Base-by-base conservation (phyloP, 805 yeast species). In the Ogataea haglerorum region DNA sequence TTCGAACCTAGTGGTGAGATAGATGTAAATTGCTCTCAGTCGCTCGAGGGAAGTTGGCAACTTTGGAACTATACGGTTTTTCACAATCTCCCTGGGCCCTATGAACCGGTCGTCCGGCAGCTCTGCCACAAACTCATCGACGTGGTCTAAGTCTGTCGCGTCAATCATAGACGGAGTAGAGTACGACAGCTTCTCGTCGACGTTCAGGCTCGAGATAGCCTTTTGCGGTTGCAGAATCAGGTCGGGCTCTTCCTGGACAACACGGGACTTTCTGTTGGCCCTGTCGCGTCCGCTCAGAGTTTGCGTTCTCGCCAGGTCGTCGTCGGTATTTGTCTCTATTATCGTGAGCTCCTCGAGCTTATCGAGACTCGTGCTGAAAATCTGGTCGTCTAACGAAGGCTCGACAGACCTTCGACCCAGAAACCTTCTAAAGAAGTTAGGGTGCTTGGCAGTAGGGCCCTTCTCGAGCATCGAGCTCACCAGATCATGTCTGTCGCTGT, bases 251-350 rank as follows among this genome's bases (percentile, higher is more conserved):
- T 74, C 75, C 54, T 76, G 70, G 30, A 82, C 60, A 14, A 74
- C 80, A 40, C 87, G 69, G 58, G 75, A 76, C 39, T 85, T 80
- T 49, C 98, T 73, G 12, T 72, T 67, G 38, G 80, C 82, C 44
- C 84, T 79, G 46, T 90, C 96, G 40, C 72, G 73, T 5, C 77
- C 66, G 2, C 84, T 75, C 17, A 87, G 63, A 0, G 95, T 75
- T 47, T 79, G 80, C 41, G 89, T 79, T 52, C 97, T 72, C 57
- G 83, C 77, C 38, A 89, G 61, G 49, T 81, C 90, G 34, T 30
- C 29, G 18, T 18, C 28, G 15, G 45, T 39, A 7, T 25, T 22
- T 6, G 15, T 13, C 22, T 34, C 34, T 13, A 34, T 10, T n/a
- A 18, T 64, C 53, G 31, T 56, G 58, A 8, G 51, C 46, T 40